phyloP scores from a whole-genome alignment of 2,329 filamentous ascomycete species.

The Fusarium oligoseptatum region DNA sequence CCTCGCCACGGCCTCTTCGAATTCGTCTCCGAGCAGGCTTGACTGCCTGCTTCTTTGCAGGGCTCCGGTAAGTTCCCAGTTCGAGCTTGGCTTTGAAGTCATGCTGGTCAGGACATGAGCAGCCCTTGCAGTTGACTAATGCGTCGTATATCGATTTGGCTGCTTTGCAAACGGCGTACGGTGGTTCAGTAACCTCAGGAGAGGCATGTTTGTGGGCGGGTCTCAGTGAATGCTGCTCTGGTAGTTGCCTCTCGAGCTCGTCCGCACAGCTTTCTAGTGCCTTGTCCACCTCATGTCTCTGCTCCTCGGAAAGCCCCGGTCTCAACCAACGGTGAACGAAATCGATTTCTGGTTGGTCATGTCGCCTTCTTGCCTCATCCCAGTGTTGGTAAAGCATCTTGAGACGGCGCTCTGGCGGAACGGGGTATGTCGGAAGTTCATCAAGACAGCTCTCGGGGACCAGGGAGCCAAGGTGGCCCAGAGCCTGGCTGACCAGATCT shows the following conservation, averaged over 20 bases:
- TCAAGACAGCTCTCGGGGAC: not conserved
- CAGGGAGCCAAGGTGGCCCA: not conserved
- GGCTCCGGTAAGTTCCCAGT: conserved; percentile 9
- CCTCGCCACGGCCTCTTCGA: not conserved
- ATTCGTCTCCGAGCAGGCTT: not conserved
- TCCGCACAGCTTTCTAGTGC: not conserved
- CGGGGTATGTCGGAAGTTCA: not conserved
- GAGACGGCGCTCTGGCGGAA: not conserved
- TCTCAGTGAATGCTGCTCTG: not conserved
- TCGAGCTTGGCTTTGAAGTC: conserved; percentile 5
- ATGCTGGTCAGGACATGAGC: conserved; percentile 3
- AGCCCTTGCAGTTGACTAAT: not conserved
- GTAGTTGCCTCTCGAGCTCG: not conserved
- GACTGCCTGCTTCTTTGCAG: not conserved
- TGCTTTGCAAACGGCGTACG: not conserved
- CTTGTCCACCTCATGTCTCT: not conserved
- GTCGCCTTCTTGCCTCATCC: not conserved
- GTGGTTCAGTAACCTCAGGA: not conserved
- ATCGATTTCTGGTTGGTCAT: not conserved
- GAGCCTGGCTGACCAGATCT: not conserved
- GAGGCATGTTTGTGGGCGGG: not conserved
- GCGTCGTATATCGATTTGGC: conserved; percentile 22
- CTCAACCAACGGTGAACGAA: not conserved
- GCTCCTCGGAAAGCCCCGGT: not conserved
- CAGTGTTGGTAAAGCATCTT: not conserved